Evolutionary conservation across 768 basidiomycete species (phyloP).

Genomic region (Dictyophora rubrovolvata): DNA sequence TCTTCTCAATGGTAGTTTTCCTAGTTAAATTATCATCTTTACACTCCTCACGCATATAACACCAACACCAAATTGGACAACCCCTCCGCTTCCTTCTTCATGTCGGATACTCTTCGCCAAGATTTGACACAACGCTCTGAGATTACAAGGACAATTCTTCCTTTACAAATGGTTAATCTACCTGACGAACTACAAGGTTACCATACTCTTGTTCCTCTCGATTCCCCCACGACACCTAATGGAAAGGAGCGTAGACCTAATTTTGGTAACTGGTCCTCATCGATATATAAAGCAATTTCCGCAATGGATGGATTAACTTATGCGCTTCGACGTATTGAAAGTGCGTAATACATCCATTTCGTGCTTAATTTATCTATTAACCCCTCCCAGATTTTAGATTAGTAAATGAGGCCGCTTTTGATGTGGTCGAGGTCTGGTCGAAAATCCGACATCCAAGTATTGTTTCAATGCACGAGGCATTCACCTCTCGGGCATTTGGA

Average conservation of each 20-base stretch:
- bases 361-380: neutral
- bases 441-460: slow-evolving; percentile 78
- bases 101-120: slow-evolving; percentile 68
- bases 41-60: slow-evolving; percentile 55
- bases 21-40: slow-evolving; percentile 89
- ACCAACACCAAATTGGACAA: slow-evolving; percentile 35
- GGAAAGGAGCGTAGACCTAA: slow-evolving; percentile 57
- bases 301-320: slow-evolving; percentile 70
- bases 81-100: slow-evolving; percentile 47
- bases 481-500: slow-evolving; percentile 86
- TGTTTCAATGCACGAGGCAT: slow-evolving; percentile 77
- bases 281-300: slow-evolving; percentile 74
- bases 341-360: slow-evolving; percentile 33
- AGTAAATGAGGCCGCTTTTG: slow-evolving; percentile 71
- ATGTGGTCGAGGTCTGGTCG: slow-evolving; percentile 77
- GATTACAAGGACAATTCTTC: slow-evolving; percentile 25
- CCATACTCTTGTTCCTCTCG: slow-evolving; percentile 76
- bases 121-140: slow-evolving; percentile 45
- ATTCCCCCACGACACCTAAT: slow-evolving; percentile 25
- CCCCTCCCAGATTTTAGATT: slow-evolving; percentile 63
- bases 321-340: slow-evolving; percentile 76
- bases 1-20: slow-evolving; percentile 10
- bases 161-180: slow-evolving; percentile 38
- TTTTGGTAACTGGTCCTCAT: slow-evolving; percentile 75
- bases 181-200: slow-evolving; percentile 89